These are phyloP conservation scores for Fusarium robinianum DNA, from an alignment of 2,329 filamentous ascomycete genomes.

Conservation along the genomic window DNA sequence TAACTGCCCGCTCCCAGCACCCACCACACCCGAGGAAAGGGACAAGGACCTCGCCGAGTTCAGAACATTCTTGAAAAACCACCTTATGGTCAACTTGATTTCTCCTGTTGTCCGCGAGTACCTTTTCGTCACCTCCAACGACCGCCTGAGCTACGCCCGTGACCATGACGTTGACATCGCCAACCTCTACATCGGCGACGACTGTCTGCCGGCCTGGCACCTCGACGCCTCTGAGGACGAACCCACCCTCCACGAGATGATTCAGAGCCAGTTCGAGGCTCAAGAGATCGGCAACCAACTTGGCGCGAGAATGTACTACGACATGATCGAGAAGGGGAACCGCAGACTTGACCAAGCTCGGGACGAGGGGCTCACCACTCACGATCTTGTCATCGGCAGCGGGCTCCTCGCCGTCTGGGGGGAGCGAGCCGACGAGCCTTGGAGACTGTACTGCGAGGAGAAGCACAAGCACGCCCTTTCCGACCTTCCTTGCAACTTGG, in stretches of 20 bases:
- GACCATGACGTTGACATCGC: constrained; percentile 13
- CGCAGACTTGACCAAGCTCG: constrained; percentile 34
- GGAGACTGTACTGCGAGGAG: constrained; percentile 1
- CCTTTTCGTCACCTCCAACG: constrained; percentile 31
- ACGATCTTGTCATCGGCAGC: constrained; percentile 32
- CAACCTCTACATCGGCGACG: constrained; percentile 33
- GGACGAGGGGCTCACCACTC: constrained; percentile 24
- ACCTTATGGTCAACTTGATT: constrained; percentile 31
- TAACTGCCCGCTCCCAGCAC: too few relatives aligned
- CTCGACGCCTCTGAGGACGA: constrained; percentile 26
- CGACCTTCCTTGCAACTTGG: background rate
- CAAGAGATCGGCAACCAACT: constrained; percentile 23
- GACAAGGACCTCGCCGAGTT: constrained; percentile 20
- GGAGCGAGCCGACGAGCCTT: constrained; percentile 4
- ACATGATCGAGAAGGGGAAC: constrained; percentile 37
- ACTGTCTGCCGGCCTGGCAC: constrained; percentile 40
- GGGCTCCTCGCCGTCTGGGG: constrained; percentile 40
- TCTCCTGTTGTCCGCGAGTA: constrained; percentile 24
- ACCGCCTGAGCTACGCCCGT: constrained; percentile 31
- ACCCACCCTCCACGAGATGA: constrained; percentile 31
- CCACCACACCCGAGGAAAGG: too few relatives aligned
- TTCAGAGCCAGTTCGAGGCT: constrained; percentile 34
- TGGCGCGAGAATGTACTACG: constrained; percentile 21
- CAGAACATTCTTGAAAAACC: constrained; percentile 15
- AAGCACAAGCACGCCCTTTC: background rate